These are phyloP conservation scores for Botryotinia narcissicola DNA, from an alignment of 2,329 filamentous ascomycete species.

Conservation along the genomic window DNA sequence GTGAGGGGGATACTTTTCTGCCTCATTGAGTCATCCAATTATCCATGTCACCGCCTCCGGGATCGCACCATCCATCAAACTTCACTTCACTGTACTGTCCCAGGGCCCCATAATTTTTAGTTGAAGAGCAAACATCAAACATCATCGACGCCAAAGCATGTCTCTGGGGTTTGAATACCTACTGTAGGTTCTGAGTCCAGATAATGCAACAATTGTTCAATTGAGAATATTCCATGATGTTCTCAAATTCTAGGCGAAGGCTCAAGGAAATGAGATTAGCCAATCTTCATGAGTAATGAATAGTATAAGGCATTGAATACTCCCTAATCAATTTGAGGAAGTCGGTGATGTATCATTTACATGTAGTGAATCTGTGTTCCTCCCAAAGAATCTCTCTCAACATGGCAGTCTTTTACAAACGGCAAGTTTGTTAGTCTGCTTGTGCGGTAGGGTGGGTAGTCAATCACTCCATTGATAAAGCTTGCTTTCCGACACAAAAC, in stretches of 20 bases:
- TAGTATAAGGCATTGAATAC: not conserved
- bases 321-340: not conserved
- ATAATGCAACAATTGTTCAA: not conserved
- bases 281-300: not conserved
- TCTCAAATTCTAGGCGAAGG: not conserved
- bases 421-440: not conserved
- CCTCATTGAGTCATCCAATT: constrained; percentile 11
- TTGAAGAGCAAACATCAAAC: not conserved
- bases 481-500: not conserved
- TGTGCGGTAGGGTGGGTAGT: not conserved
- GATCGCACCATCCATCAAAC: not conserved
- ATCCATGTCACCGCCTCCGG: constrained; percentile 13
- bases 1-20: constrained; percentile 10
- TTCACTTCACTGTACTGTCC: not conserved
- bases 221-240: not conserved
- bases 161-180: not conserved
- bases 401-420: not conserved
- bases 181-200: not conserved
- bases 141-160: not conserved
- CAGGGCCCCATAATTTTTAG: not conserved
- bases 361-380: not conserved
- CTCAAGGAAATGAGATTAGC: not conserved
- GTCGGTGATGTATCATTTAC: not conserved
- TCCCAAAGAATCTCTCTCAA: not conserved
- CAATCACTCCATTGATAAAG: not conserved